Percentiles rank a stretch among this genome's conserved stretches.
Evolutionary conservation across 2,329 filamentous ascomycete species (phyloP).

Genomic region (Harringtonia lauricola): DNA sequence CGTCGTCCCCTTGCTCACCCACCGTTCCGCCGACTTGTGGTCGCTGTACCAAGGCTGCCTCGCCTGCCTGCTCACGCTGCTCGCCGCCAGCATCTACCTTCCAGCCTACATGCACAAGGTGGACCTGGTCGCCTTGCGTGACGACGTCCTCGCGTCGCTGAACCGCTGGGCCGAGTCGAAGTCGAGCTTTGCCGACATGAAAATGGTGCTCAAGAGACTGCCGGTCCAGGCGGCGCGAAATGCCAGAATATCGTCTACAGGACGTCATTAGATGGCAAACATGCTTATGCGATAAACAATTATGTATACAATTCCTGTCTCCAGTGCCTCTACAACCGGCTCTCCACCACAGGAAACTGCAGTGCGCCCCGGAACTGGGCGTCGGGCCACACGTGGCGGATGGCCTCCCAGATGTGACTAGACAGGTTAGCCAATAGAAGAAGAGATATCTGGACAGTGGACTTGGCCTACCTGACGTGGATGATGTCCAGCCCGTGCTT

Average conservation of each 20-base stretch:
- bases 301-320: too few relatives aligned
- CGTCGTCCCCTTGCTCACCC: constrained; percentile 22
- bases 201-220: too few relatives aligned
- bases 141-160: too few relatives aligned
- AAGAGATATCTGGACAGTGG: constrained; percentile 8
- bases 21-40: constrained; percentile 26
- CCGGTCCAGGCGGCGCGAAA: too few relatives aligned
- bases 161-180: too few relatives aligned
- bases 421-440: constrained; percentile 12
- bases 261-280: too few relatives aligned
- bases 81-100: constrained; percentile 17
- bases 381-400: constrained; percentile 84
- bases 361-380: constrained; percentile 70
- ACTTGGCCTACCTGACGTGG: constrained; percentile 61
- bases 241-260: too few relatives aligned
- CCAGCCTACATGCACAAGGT: too few relatives aligned
- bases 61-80: constrained; percentile 22
- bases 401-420: constrained; percentile 89
- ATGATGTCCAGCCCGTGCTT: constrained; percentile 78
- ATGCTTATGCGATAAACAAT: too few relatives aligned
- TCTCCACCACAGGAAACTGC: constrained; percentile 58
- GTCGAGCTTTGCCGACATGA: too few relatives aligned
- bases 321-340: constrained; percentile 49
- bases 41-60: constrained; percentile 23
- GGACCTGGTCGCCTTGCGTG: too few relatives aligned